These are phyloP conservation scores for Fusarium austroafricanum DNA, from an alignment of 2,329 filamentous ascomycete species.

Conservation along the genomic window DNA sequence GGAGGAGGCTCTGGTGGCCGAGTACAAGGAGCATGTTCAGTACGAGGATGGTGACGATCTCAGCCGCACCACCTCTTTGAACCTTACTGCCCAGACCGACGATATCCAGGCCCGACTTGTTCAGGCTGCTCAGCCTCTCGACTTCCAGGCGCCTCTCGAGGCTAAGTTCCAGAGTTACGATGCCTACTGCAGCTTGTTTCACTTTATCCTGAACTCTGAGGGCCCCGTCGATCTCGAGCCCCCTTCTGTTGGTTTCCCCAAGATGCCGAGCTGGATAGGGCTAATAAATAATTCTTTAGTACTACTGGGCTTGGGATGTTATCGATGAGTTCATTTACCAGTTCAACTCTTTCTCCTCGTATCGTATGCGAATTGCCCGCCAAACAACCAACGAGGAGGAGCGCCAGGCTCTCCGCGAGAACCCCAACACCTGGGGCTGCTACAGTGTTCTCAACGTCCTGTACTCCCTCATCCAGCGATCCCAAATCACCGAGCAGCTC, in stretches of 20 bases:
- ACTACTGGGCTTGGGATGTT: slow-evolving; percentile 99
- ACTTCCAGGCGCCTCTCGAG: slow-evolving; percentile 95
- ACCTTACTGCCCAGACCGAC: slow-evolving; percentile 79
- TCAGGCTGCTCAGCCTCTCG: slow-evolving; percentile 92
- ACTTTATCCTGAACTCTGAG: slow-evolving; percentile 99
- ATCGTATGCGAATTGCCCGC: slow-evolving; percentile 90
- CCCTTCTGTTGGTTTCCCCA: slow-evolving; percentile 79
- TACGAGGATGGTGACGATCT: slow-evolving; percentile 88
- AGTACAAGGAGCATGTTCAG: slow-evolving; percentile 96
- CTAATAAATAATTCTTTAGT: slow-evolving; percentile 64
- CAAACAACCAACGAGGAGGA: slow-evolving; percentile 90
- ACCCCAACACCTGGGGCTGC: slow-evolving; percentile 99
- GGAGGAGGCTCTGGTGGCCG: slow-evolving; percentile 94
- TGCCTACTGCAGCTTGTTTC: slow-evolving; percentile 98
- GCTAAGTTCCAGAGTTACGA: slow-evolving; percentile 99
- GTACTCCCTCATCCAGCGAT: slow-evolving; percentile 98
- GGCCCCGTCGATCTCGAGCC: slow-evolving; percentile 98
- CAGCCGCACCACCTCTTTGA: slow-evolving; percentile 77
- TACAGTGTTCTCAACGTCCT: slow-evolving; percentile 99
- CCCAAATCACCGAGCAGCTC: slow-evolving; percentile 97
- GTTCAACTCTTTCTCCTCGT: slow-evolving; percentile 99
- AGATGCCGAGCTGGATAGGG: slow-evolving; percentile 22
- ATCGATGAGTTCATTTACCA: slow-evolving; percentile 99
- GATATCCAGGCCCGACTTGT: slow-evolving; percentile 93
- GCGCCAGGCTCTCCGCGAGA: slow-evolving; percentile 89